A percentile compares a stretch with the other conserved stretches of the same genome.
Evolutionary conservation across 2,329 filamentous ascomycete genomes (phyloP).

Genomic region (Malbranchea cinnamomea): DNA sequence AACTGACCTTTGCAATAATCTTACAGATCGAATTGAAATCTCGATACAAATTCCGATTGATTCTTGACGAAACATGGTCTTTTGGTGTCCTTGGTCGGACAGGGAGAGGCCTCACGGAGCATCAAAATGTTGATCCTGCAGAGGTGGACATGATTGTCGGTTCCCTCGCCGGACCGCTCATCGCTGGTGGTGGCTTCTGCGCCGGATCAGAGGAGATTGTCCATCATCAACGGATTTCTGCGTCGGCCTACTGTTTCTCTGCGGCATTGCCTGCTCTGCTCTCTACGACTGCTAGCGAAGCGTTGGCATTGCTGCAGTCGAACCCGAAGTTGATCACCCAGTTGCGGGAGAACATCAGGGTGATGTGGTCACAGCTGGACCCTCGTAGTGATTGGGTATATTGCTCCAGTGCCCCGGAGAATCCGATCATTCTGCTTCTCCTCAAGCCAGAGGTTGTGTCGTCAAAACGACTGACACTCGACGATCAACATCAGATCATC

Average conservation of each 20-base stretch:
- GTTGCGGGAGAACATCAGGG: conserved; percentile 72
- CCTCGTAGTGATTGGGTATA: conserved; percentile 85
- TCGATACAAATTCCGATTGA: conserved; percentile 94
- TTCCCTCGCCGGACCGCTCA: conserved; percentile 75
- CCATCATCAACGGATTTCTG: conserved; percentile 87
- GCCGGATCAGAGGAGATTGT: conserved; percentile 83
- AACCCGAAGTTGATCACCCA: conserved; percentile 67
- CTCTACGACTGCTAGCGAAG: conserved; percentile 90
- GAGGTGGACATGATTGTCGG: conserved; percentile 97
- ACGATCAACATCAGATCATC: conserved; percentile 72
- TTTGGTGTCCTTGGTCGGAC: conserved; percentile 89
- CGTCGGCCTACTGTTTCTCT: conserved; percentile 87
- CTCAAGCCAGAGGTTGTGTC: conserved; percentile 72
- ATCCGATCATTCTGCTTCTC: conserved; percentile 70
- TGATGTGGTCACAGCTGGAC: conserved; percentile 75
- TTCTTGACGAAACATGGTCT: conserved; percentile 94
- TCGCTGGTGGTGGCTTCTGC: conserved; percentile 90
- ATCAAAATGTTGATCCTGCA: conserved; percentile 85
- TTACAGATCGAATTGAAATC: conserved; percentile 73
- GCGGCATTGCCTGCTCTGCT: conserved; percentile 86
- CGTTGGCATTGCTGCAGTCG: conserved; percentile 69
- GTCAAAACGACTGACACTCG: conserved; percentile 48
- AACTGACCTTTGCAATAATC: conserved; percentile 2
- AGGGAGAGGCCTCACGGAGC: conserved; percentile 83
- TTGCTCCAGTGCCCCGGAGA: conserved; percentile 67